Conservation (phyloP, 768 basidiomycete genomes). For the Rhizopogon sp. region DNA sequence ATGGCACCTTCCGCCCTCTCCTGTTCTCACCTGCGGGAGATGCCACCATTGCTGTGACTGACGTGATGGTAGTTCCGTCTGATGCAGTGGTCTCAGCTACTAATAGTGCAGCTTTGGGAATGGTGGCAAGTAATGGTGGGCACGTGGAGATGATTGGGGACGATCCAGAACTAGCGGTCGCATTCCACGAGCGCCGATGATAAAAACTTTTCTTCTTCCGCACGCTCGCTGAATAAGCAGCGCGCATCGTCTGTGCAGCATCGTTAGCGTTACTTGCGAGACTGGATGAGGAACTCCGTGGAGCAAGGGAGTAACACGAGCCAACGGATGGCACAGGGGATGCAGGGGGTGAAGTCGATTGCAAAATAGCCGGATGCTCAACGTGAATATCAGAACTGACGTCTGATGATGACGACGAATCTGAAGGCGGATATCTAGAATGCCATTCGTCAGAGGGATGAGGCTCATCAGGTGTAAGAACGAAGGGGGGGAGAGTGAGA, state of each 20-base stretch:
- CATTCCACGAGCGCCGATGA: slow-evolving; percentile 24
- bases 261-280: slow-evolving; percentile 17
- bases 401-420: slow-evolving; percentile 26
- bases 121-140: background rate
- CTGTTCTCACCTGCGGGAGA: background rate
- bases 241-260: slow-evolving; percentile 23
- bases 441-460: slow-evolving; percentile 19
- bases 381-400: slow-evolving; percentile 14
- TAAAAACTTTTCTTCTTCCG: slow-evolving; percentile 31
- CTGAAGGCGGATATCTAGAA: slow-evolving; percentile 18
- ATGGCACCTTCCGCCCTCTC: background rate
- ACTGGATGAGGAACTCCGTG: slow-evolving; percentile 26
- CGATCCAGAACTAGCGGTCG: slow-evolving; percentile 18
- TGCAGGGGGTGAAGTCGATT: slow-evolving; percentile 20
- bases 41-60: background rate
- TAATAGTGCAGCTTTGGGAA: slow-evolving; percentile 15
- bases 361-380: slow-evolving; percentile 3
- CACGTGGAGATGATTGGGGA: slow-evolving; percentile 14
- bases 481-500: slow-evolving; percentile 46
- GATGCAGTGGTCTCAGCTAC: slow-evolving; percentile 3
- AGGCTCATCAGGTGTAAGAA: slow-evolving; percentile 25
- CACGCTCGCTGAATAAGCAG: slow-evolving; percentile 25
- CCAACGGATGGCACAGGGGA: slow-evolving; percentile 25
- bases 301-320: slow-evolving; percentile 21
- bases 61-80: slow-evolving; percentile 1